Evolutionary conservation across 345 rosid genomes (phyloP).

Genomic region (Moricandia arvensis): DNA sequence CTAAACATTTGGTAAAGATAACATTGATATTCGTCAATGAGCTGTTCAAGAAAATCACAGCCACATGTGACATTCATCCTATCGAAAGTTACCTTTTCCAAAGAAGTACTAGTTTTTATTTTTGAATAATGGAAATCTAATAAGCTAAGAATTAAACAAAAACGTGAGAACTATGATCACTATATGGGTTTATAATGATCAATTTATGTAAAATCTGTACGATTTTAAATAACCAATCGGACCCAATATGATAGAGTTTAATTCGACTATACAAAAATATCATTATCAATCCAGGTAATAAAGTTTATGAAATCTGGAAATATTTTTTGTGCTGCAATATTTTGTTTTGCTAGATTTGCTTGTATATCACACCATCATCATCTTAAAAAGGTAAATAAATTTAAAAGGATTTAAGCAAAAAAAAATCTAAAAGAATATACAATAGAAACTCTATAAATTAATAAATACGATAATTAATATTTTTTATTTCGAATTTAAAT

Average conservation of each 20-base stretch:
- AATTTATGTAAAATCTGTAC: neutral
- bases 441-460: no score
- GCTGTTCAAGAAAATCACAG: constrained; percentile 10
- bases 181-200: neutral
- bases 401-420: neutral
- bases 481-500: no score
- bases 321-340: neutral
- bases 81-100: neutral
- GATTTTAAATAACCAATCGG: neutral
- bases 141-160: neutral
- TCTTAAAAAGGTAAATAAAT: neutral
- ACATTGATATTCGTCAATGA: neutral
- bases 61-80: neutral
- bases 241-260: neutral
- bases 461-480: no score
- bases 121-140: neutral
- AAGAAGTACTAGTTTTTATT: neutral
- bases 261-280: neutral
- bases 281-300: neutral
- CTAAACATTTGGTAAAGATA: neutral
- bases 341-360: neutral
- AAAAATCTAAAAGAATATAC: no score
- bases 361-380: neutral
- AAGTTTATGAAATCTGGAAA: neutral
- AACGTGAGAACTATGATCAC: neutral